Evolutionary conservation across 371 early-diverging fungal species (phyloP).

Genomic region (Paramicrosporidium saccamoebae): DNA sequence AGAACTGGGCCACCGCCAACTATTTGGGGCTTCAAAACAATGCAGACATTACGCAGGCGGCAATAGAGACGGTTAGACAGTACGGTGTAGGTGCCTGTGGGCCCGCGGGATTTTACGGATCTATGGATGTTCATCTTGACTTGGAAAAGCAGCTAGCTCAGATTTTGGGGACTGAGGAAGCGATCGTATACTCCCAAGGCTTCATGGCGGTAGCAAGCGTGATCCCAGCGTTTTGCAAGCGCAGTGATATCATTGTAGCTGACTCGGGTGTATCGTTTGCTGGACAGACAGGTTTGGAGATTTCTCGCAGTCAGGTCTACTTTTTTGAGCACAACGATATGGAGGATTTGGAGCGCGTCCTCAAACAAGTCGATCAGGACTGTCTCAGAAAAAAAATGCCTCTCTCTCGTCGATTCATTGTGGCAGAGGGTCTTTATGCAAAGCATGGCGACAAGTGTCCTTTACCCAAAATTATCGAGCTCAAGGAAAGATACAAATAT

Average conservation of each 20-base stretch:
- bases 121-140: slow-evolving; percentile 87
- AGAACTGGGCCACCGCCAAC: slow-evolving; percentile 55
- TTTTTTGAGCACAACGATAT: slow-evolving; percentile 89
- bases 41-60: slow-evolving; percentile 41
- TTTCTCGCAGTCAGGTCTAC: slow-evolving; percentile 51
- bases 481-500: slow-evolving; percentile 87
- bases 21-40: slow-evolving; percentile 42
- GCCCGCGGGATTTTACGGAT: slow-evolving; percentile 99
- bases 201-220: slow-evolving; percentile 75
- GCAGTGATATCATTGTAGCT: slow-evolving; percentile 80
- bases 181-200: slow-evolving; percentile 94
- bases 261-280: slow-evolving; percentile 67
- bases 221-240: slow-evolving; percentile 90
- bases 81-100: slow-evolving; percentile 98
- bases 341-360: slow-evolving; percentile 60
- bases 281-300: slow-evolving; percentile 59
- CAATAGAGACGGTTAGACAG: slow-evolving; percentile 50
- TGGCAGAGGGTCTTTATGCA: slow-evolving; percentile 81
- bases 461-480: slow-evolving; percentile 35
- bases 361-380: slow-evolving; percentile 29
- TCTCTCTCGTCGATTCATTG: slow-evolving; percentile 65
- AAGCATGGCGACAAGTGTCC: slow-evolving; percentile 77
- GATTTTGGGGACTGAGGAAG: slow-evolving; percentile 53
- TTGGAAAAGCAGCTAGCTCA: slow-evolving; percentile 64
- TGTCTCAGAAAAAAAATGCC: slow-evolving; percentile 18